These are phyloP conservation scores for Flaveria floridana DNA, from an alignment of 140 eudicot species.

Conservation along the genomic window DNA sequence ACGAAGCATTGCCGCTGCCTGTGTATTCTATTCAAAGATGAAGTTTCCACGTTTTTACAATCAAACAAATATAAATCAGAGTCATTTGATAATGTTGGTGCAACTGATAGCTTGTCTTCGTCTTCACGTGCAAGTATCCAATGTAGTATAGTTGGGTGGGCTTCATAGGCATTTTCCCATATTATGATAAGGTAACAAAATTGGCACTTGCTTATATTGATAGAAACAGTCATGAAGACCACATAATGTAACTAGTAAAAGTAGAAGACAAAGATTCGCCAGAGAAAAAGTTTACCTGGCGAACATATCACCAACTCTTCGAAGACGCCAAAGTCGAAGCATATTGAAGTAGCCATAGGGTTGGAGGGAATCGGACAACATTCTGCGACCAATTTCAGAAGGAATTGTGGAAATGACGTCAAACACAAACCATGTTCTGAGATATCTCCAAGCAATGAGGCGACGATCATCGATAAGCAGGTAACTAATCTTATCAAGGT, in stretches of 20 bases:
- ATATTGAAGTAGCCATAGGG: slow-evolving; percentile 63
- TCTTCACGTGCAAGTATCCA: not conserved
- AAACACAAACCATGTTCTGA: slow-evolving; percentile 46
- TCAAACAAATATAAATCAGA: too few relatives aligned
- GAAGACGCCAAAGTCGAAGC: slow-evolving; percentile 78
- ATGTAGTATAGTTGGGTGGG: too few relatives aligned
- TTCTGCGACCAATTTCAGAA: slow-evolving; percentile 47
- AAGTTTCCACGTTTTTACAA: not conserved
- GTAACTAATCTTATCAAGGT: slow-evolving; percentile 52
- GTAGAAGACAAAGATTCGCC: too few relatives aligned
- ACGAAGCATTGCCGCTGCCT: too few relatives aligned
- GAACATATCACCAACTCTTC: slow-evolving; percentile 60
- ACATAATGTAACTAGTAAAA: too few relatives aligned
- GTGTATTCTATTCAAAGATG: not conserved
- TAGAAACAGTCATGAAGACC: too few relatives aligned
- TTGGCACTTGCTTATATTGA: not conserved
- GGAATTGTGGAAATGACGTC: slow-evolving; percentile 65
- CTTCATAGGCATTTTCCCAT: too few relatives aligned
- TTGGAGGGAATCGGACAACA: slow-evolving; percentile 42
- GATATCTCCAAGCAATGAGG: slow-evolving; percentile 60
- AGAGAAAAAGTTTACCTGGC: slow-evolving; percentile 33
- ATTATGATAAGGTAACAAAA: too few relatives aligned
- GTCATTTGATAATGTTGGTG: too few relatives aligned
- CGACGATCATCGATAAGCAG: slow-evolving; percentile 57
- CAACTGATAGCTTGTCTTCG: too few relatives aligned